Evolutionary conservation across 306 rosid genomes (phyloP), one percentile per base, ranked within the genome.

Genomic region (Acacia crassicarpa): DNA sequence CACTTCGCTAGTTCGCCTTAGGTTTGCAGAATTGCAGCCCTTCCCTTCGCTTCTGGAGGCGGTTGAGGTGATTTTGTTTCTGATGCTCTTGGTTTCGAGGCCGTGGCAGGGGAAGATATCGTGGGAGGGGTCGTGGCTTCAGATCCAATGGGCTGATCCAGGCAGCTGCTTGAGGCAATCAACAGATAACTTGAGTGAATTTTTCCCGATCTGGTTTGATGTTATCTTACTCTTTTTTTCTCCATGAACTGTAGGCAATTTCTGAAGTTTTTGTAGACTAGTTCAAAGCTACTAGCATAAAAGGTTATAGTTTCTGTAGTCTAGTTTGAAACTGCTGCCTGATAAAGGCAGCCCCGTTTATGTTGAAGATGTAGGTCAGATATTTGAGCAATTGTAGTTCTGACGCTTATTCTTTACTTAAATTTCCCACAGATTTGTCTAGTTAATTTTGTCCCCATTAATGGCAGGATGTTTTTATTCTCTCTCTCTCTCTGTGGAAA

Each of bases 71-170:
- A 4, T 88, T 80, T 76, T 12, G 67, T n/a, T 46, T 72, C 16
- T 25, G 61, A 46, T 48, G 77, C 62, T 1, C 4, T 16, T 8
- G n/a, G 61, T 25, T 72, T 25, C 95, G 97, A 63, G 95, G 96
- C 74, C 93, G 92, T 22, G 92, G 96, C 49, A 84, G 93, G 83
- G 95, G 95, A 32, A 94, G 95, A 32, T 84, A 53, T 82, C 92
- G 93, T 44, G 98, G 98, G 44, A 89, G 98, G 87, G 98, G 97
- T 43, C 97, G 96, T 89, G 94, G 95, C 87, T 86, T 85, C 76
- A 89, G 96, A 77, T 75, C 94, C 56, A 91, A 90, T 83, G 93
- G 82, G 81, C 93, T 78, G 83, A 92, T 88, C 85, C 91, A 90
- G 83, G 92, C 91, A 33, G 87, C 94, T 40, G 92, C 92, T 75